Percentiles rank a stretch among this genome's conserved stretches.
These are phyloP conservation scores for Aureobasidium mangrovei DNA, from an alignment of 2,329 filamentous ascomycete genomes.

Conservation along the genomic window DNA sequence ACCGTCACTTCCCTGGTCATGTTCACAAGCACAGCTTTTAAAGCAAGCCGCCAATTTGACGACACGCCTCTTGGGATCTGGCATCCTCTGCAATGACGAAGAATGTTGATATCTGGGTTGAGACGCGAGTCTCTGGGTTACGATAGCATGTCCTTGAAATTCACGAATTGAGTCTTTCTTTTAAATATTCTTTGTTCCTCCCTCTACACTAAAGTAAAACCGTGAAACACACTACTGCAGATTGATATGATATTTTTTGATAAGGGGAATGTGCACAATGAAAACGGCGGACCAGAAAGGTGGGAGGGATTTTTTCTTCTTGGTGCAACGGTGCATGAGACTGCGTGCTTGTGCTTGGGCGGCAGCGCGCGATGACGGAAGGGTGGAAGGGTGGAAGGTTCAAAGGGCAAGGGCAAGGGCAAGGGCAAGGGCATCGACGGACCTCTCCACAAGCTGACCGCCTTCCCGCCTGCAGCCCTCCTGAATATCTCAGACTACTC, in stretches of 20 bases:
- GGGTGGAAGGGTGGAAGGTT: not conserved
- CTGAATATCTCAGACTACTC: too few species aligned
- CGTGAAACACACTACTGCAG: not conserved
- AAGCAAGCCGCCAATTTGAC: not conserved
- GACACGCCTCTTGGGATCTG: not conserved
- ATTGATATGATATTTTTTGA: not conserved
- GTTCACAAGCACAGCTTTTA: conserved; percentile 8
- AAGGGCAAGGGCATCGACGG: not conserved
- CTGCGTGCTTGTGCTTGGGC: not conserved
- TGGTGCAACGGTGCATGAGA: not conserved
- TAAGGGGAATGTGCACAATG: not conserved
- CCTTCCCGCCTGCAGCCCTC: not conserved
- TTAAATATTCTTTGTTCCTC: not conserved
- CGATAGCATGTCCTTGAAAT: not conserved
- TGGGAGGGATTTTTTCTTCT: not conserved
- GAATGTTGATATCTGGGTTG: not conserved
- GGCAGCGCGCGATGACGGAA: conserved; percentile 1
- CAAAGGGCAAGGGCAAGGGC: not conserved
- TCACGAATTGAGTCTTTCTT: not conserved
- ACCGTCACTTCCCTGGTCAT: conserved; percentile 14
- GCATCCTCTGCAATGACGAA: not conserved
- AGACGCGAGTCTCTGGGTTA: conserved; percentile 8
- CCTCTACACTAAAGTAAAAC: not conserved
- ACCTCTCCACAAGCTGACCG: conserved; percentile 11
- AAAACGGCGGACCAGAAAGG: not conserved